These are phyloP conservation scores for Spiraea crenata DNA, from an alignment of 331 rosid genomes.

Conservation along the genomic window DNA sequence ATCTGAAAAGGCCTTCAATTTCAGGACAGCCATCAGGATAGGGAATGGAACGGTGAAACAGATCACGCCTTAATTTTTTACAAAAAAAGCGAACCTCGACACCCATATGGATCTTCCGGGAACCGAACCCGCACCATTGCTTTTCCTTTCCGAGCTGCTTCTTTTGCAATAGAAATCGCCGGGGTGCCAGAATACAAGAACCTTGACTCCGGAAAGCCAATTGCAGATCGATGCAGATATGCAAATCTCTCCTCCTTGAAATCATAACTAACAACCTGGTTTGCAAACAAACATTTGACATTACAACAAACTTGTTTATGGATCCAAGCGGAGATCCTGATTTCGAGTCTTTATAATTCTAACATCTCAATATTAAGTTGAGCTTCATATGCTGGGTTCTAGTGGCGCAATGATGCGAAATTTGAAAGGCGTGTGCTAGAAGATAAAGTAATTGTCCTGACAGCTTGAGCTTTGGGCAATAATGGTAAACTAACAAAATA, in stretches of 20 bases:
- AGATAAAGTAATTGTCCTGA: neutral
- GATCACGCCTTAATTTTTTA: conserved; percentile 76
- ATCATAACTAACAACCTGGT: conserved; percentile 85
- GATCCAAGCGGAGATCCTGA: neutral
- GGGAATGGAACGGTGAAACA: conserved; percentile 82
- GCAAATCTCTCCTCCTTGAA: conserved; percentile 79
- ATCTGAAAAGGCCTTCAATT: conserved; percentile 73
- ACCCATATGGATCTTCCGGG: conserved; percentile 76
- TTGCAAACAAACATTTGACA: conserved; percentile 22
- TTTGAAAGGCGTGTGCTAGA: conserved; percentile 5
- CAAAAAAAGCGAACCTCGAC: conserved; percentile 64
- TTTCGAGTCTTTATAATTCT: neutral
- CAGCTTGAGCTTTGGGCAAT: neutral
- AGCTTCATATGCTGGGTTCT: neutral
- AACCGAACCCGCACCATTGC: conserved; percentile 73
- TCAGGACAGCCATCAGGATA: conserved; percentile 87
- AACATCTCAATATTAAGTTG: neutral
- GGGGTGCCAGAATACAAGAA: conserved; percentile 81
- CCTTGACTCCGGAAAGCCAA: conserved; percentile 78
- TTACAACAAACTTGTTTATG: neutral
- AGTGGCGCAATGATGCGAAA: neutral
- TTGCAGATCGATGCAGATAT: conserved; percentile 76
- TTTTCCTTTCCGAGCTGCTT: conserved; percentile 74
- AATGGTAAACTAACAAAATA: neutral
- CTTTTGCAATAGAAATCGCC: conserved; percentile 54